Conservation (phyloP, 306 rosid genomes). For the Ormosia emarginata region DNA sequence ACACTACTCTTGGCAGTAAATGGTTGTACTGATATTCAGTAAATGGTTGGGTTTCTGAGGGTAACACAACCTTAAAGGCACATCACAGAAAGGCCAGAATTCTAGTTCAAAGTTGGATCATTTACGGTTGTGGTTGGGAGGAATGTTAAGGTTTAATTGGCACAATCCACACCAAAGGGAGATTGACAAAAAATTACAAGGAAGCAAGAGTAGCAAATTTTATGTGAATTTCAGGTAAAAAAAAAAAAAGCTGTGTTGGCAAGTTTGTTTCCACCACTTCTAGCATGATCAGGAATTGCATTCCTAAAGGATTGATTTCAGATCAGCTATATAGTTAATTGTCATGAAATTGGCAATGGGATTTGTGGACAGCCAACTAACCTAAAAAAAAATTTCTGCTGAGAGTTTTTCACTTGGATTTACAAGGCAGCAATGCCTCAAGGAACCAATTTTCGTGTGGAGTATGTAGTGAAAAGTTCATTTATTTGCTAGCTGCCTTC, state of each 20-base stretch:
- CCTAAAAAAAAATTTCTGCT: not conserved
- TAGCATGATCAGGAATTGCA: not conserved
- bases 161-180: not conserved
- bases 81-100: not conserved
- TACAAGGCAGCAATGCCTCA: not conserved
- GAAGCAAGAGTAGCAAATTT: not conserved
- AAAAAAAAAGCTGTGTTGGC: not conserved
- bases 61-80: not conserved
- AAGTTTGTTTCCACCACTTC: not conserved
- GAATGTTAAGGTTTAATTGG: not conserved
- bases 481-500: not conserved
- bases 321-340: not conserved
- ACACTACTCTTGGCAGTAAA: not conserved
- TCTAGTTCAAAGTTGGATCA: not conserved
- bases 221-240: not conserved
- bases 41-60: not conserved
- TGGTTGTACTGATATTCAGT: not conserved
- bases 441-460: not conserved
- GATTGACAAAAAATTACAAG: not conserved
- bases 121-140: not conserved
- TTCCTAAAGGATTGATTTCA: not conserved
- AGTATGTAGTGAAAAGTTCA: not conserved
- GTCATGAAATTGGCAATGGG: not conserved
- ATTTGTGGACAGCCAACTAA: not conserved
- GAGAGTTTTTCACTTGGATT: not conserved